Evolutionary conservation across 2,329 filamentous ascomycete species (phyloP), one percentile per base, ranked within the genome.

Genomic region (Neoarthrinium moseri): DNA sequence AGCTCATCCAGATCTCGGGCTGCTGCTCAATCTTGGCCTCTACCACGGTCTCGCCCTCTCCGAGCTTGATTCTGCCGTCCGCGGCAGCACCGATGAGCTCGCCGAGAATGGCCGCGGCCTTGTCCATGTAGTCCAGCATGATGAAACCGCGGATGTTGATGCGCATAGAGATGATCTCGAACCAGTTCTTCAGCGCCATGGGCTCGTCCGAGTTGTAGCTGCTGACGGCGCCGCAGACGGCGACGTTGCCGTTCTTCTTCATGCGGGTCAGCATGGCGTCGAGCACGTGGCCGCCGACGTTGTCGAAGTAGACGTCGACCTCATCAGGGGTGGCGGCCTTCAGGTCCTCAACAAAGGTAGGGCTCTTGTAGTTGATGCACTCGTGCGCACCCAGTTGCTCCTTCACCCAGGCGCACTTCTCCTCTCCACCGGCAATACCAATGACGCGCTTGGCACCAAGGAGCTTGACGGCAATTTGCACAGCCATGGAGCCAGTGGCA

Each of bases 331-430:
- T 44, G 4, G 32, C 42, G 15, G 21, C 42, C 20, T 35, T 24
- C 20, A 44, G 23, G 4, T 37, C 32, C 22, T 21, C 54, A 32
- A 65, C 63, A 53, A 79, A 81, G 3, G 62, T 62, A 1, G 66
- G 47, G 6, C 63, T 62, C 55, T 78, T 77, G 61, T 81, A 81
- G 63, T 81, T 77, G 46, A 82, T 52, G 54, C 75, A 78, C 6
- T 70, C 59, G 55, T 82, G 75, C 6, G 74, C 75, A 6, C 77
- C 77, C 1, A 80, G 64, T 36, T 60, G 61, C 47, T 74, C 69
- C 1, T 48, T 49, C 30, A 78, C 72, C 68, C 72, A 75, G 17
- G 58, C 56, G 59, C 77, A 80, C n/a, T 44, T 44, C 13, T 35
- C 42, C 1, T 44, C 42, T 4, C 30, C 35, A 17, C 42, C 32